Evolutionary conservation across 2,329 filamentous ascomycete species (phyloP).

Genomic region (Trichophyton rubrum): DNA sequence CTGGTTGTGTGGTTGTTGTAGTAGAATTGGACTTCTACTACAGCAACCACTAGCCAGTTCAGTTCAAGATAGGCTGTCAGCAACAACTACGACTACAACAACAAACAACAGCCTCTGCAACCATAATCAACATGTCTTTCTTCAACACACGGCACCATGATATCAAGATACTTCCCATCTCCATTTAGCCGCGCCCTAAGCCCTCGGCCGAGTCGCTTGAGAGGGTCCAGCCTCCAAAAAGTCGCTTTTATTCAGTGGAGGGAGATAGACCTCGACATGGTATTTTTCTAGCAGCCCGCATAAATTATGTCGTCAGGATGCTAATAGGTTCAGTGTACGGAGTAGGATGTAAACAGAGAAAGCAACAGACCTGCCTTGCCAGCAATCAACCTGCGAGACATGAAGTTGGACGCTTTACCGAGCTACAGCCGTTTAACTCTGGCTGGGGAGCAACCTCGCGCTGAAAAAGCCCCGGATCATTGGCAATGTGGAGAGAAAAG

Average conservation of each 20-base stretch:
- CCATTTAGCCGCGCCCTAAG: neutral
- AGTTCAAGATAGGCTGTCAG: too few species aligned
- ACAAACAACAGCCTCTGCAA: too few species aligned
- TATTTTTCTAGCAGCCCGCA: too few species aligned
- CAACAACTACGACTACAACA: too few species aligned
- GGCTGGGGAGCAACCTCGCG: neutral
- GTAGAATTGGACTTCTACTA: neutral
- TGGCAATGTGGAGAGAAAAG: neutral
- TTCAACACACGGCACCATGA: neutral
- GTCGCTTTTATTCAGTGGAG: neutral
- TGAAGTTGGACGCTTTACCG: neutral
- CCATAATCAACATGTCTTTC: neutral
- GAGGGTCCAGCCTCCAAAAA: neutral
- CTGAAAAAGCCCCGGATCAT: neutral
- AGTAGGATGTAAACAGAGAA: too few species aligned
- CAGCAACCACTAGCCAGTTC: too few species aligned
- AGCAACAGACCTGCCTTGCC: too few species aligned
- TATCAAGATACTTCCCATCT: neutral
- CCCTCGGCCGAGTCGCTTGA: neutral
- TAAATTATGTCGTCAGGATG: neutral
- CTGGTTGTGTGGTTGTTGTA: neutral
- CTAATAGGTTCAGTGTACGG: neutral
- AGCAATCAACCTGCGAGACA: neutral
- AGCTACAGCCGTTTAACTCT: neutral
- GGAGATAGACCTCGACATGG: too few species aligned